These are phyloP conservation scores for Flammula alnicola DNA, from an alignment of 1,284 basidiomycete species.

Conservation along the genomic window DNA sequence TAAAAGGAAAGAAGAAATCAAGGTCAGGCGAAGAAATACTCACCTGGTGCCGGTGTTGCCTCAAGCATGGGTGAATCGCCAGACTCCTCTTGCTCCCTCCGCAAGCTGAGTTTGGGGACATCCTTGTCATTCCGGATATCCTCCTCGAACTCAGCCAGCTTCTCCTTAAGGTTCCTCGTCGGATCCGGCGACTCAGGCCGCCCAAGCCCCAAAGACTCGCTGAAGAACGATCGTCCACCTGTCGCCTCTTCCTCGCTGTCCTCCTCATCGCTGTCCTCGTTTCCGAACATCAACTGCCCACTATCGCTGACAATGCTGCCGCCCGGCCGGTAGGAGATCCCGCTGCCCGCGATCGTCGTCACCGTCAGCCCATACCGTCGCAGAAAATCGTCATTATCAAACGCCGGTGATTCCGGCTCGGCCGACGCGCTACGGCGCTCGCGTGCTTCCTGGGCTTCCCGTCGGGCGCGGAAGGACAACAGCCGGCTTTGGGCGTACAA, in stretches of 20 bases:
- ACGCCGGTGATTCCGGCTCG: conserved; percentile 10
- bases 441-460: conserved; percentile 57
- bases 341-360: conserved; percentile 40
- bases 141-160: conserved; percentile 64
- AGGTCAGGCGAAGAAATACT: not conserved
- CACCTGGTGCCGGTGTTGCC: conserved; percentile 8
- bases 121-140: conserved; percentile 37
- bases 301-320: conserved; percentile 52
- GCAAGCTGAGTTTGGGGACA: not conserved
- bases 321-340: conserved; percentile 62
- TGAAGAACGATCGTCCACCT: conserved; percentile 49
- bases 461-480: conserved; percentile 60
- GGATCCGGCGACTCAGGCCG: conserved; percentile 49
- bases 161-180: conserved; percentile 59
- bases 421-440: conserved; percentile 38
- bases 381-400: conserved; percentile 29
- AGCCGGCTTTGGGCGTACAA: conserved; percentile 69
- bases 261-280: conserved; percentile 53
- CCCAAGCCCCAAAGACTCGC: conserved; percentile 48
- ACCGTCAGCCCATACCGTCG: conserved; percentile 31
- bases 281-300: conserved; percentile 60
- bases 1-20: not conserved
- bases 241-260: conserved; percentile 43
- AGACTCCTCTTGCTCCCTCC: conserved; percentile 16
- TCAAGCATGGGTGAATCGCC: conserved; percentile 13